A percentile compares a stretch with the other conserved stretches of the same genome.
Conservation (phyloP, 2,329 filamentous ascomycete genomes). For the Fusarium pseudoanthophilum region DNA sequence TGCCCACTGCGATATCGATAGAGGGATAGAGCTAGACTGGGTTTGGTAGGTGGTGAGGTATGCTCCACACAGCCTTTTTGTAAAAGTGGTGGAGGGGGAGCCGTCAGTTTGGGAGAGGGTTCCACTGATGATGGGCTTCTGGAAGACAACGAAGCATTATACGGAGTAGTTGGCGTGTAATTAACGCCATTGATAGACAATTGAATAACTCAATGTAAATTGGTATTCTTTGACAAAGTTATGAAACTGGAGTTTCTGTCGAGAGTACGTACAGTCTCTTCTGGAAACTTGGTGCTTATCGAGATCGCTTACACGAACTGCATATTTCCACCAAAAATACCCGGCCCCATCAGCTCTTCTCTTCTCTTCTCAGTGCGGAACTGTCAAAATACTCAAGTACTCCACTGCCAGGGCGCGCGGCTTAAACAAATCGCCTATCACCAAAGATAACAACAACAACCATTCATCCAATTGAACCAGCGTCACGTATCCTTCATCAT, state of each 20-base stretch:
- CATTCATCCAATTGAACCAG: not conserved
- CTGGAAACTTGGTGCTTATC: slow-evolving; percentile 6
- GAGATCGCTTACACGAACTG: slow-evolving; percentile 31
- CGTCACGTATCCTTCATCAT: not conserved
- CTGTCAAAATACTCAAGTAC: not conserved
- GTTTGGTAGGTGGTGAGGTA: slow-evolving; percentile 3
- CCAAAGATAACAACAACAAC: not conserved
- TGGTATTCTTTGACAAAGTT: not conserved
- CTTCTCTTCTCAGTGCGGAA: slow-evolving; percentile 26
- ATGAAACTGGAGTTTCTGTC: not conserved
- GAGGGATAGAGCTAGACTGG: not conserved
- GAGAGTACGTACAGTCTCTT: not conserved
- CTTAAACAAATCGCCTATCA: slow-evolving; percentile 7
- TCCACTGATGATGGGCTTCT: not conserved
- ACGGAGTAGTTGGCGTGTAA: not conserved
- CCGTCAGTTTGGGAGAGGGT: not conserved
- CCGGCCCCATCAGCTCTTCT: slow-evolving; percentile 13
- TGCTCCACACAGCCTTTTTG: slow-evolving; percentile 12
- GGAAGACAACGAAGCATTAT: not conserved
- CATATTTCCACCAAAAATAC: not conserved
- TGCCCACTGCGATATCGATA: not conserved
- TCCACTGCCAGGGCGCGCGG: slow-evolving; percentile 26
- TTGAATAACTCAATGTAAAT: not conserved
- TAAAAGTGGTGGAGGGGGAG: not conserved
- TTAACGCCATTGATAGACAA: not conserved